phyloP scores from a whole-genome alignment of 345 rosid species.

The Bretschneidera sinensis region DNA sequence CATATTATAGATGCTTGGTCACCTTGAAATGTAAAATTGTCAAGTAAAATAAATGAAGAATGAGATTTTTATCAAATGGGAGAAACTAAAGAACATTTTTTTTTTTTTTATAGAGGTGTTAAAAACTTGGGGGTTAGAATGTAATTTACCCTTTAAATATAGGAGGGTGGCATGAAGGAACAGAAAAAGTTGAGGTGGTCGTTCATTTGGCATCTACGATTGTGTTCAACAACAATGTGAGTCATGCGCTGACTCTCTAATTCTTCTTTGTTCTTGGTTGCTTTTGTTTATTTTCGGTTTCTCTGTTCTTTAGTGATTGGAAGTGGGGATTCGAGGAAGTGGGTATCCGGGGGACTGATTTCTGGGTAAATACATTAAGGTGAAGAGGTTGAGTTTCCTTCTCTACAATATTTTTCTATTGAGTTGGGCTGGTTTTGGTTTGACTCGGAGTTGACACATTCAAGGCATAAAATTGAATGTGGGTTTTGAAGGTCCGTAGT shows the following conservation, averaged over 20 bases:
- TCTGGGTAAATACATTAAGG: constrained; percentile 14
- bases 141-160: constrained; percentile 55
- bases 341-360: constrained; percentile 27
- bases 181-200: constrained; percentile 67
- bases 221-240: constrained; percentile 80
- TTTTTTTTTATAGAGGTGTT: not conserved
- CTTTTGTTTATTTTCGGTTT: constrained; percentile 57
- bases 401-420: constrained; percentile 5
- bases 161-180: constrained; percentile 60
- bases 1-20: constrained; percentile 82
- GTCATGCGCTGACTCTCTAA: constrained; percentile 81
- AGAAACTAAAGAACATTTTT: not conserved
- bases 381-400: constrained; percentile 21
- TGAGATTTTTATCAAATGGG: no score
- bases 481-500: constrained; percentile 37
- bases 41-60: no score
- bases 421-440: constrained; percentile 27
- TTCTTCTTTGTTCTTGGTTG: constrained; percentile 62
- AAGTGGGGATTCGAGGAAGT: constrained; percentile 25
- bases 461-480: constrained; percentile 28
- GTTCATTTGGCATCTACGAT: constrained; percentile 83
- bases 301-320: constrained; percentile 34
- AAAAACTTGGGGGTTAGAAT: not conserved
- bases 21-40: constrained; percentile 56
- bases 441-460: constrained; percentile 32